phyloP scores from a whole-genome alignment of 1,139 yeast genomes.

The Yamadazyma spencermartinsiae region DNA sequence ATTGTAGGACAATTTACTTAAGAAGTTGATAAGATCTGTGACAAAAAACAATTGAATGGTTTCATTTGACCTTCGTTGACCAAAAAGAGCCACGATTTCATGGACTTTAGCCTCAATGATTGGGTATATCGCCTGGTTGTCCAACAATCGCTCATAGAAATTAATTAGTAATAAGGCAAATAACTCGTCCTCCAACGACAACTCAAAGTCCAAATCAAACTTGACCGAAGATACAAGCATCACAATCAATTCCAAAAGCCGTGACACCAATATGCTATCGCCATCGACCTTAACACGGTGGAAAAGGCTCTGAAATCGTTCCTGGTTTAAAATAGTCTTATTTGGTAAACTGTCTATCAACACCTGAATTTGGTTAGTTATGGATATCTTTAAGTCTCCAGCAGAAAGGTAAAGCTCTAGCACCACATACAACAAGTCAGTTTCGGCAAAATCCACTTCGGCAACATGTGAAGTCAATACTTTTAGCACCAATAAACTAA shows the following conservation, averaged over 20 bases:
- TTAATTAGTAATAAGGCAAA: slow-evolving; percentile 19
- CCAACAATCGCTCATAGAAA: slow-evolving; percentile 27
- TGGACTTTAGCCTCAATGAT: slow-evolving; percentile 14
- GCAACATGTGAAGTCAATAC: slow-evolving; percentile 20
- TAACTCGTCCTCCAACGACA: slow-evolving; percentile 12
- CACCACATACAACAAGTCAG: slow-evolving; percentile 8
- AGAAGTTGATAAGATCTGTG: slow-evolving; percentile 20
- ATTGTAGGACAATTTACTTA: slow-evolving; percentile 19
- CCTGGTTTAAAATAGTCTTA: slow-evolving; percentile 4
- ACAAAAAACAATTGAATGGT: slow-evolving; percentile 17
- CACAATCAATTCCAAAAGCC: slow-evolving; percentile 27
- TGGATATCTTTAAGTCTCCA: slow-evolving; percentile 10
- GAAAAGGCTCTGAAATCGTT: slow-evolving; percentile 9
- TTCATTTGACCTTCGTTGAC: slow-evolving; percentile 13
- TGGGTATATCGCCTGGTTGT: slow-evolving; percentile 6
- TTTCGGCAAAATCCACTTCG: slow-evolving; percentile 18
- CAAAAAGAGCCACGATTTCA: slow-evolving; percentile 14
- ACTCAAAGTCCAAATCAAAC: slow-evolving; percentile 8
- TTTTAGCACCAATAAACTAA: slow-evolving; percentile 20
- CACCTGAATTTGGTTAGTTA: slow-evolving; percentile 23
- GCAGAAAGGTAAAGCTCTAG: slow-evolving; percentile 8
- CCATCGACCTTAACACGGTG: slow-evolving; percentile 6
- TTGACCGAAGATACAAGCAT: slow-evolving; percentile 17
- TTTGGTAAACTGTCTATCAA: slow-evolving; percentile 10
- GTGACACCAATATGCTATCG: slow-evolving; percentile 20